Percentiles rank a stretch among this genome's conserved stretches.
Evolutionary conservation across 192 early-diverging fungal species (phyloP).

Genomic region (Powellomyces hirtus): DNA sequence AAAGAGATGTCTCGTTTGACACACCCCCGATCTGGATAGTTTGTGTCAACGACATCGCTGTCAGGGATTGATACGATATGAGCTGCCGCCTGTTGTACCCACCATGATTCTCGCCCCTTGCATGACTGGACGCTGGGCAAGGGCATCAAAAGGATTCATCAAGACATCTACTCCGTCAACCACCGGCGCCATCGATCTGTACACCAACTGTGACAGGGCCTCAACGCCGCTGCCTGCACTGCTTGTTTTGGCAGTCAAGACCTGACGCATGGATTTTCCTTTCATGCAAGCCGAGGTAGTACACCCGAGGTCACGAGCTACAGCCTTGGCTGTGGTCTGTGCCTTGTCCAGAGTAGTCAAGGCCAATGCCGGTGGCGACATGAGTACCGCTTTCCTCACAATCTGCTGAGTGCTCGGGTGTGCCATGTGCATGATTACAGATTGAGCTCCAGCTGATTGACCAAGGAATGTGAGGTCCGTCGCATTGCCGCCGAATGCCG

Average conservation of each 20-base stretch:
- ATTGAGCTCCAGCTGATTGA: slow-evolving; percentile 56
- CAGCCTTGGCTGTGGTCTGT: background rate
- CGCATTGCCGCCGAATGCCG: slow-evolving; percentile 63
- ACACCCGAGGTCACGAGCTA: slow-evolving; percentile 6
- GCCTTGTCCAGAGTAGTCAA: background rate
- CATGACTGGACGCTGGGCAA: background rate
- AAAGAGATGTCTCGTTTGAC: slow-evolving; percentile 28
- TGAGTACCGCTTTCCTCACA: slow-evolving; percentile 18
- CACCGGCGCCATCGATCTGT: slow-evolving; percentile 4
- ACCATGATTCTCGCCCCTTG: background rate
- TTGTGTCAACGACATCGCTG: background rate
- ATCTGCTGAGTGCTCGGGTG: slow-evolving; percentile 4
- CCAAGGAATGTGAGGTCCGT: slow-evolving; percentile 56
- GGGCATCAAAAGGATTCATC: slow-evolving; percentile 15
- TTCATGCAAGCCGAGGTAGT: slow-evolving; percentile 2
- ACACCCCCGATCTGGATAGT: slow-evolving; percentile 20
- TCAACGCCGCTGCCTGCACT: background rate
- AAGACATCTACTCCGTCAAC: slow-evolving; percentile 26
- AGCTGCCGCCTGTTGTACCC: background rate
- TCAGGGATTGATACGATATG: background rate
- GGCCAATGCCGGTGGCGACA: slow-evolving; percentile 25
- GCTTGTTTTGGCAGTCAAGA: slow-evolving; percentile 13
- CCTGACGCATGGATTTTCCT: slow-evolving; percentile 3
- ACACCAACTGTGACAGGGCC: background rate
- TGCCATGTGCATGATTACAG: slow-evolving; percentile 21